phyloP scores from a whole-genome alignment of 2,329 filamentous ascomycete species.

The Mariannaea elegans region DNA sequence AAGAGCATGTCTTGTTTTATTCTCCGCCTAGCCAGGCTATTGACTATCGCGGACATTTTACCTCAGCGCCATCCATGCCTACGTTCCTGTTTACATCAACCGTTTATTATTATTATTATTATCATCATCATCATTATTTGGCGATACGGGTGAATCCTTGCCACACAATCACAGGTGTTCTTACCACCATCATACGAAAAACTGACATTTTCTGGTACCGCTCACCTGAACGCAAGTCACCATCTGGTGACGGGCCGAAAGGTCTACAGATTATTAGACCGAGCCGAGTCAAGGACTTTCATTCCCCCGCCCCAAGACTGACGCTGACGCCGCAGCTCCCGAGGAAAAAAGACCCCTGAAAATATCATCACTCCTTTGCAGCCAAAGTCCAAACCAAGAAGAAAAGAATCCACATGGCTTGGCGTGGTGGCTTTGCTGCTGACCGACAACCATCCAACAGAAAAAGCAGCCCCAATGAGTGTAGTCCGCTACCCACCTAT shows the following conservation, averaged over 20 bases:
- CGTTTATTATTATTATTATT: too few relatives aligned
- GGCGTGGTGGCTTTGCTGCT: slow-evolving; percentile 10
- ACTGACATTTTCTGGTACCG: neutral
- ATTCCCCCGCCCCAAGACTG: slow-evolving; percentile 9
- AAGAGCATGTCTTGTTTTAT: neutral
- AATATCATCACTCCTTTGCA: slow-evolving; percentile 2
- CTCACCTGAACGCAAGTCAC: neutral
- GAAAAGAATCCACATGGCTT: slow-evolving; percentile 6
- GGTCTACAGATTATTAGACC: slow-evolving; percentile 13
- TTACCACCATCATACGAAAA: neutral
- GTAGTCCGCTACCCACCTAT: neutral
- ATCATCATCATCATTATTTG: too few relatives aligned
- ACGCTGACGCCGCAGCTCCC: slow-evolving; percentile 8
- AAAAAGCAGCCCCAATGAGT: neutral
- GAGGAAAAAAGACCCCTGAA: slow-evolving; percentile 14
- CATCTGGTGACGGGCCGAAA: slow-evolving; percentile 22
- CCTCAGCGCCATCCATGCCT: neutral
- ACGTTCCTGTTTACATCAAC: neutral
- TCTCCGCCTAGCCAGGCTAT: too few relatives aligned
- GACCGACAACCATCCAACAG: slow-evolving; percentile 14
- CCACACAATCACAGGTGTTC: neutral
- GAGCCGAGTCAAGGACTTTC: slow-evolving; percentile 5
- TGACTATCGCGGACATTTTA: too few relatives aligned
- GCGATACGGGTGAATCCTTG: neutral
- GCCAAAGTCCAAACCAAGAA: neutral